Evolutionary conservation across 495 filamentous ascomycete species (phyloP), one percentile per base, ranked within the genome.

Genomic region (Tirmania nivea): DNA sequence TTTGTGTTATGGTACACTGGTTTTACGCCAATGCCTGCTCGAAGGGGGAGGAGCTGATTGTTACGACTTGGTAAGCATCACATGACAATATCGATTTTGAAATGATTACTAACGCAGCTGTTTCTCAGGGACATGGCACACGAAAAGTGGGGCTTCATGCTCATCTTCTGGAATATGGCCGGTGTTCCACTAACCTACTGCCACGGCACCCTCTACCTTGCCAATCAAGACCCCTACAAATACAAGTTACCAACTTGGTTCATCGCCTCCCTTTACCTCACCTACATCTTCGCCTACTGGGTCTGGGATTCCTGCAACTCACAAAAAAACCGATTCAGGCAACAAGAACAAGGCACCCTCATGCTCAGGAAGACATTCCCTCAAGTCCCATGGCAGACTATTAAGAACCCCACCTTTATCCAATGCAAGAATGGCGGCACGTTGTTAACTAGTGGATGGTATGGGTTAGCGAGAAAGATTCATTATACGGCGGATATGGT

Each of bases 101-200:
- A 3, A 7, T 31, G 25, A 31, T 31, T 7, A 31, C 25, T 31
- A 31, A 31, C 25, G 25, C 7, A 31, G 25, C 25, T 7, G 25
- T 31, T 31, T 31, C 25, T 31, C 3, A 45, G 39, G 39, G 90
- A 97, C 67, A 95, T 97, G 85, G 94, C 93, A 74, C 88, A 89
- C 65, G 90, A 97, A 73, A 97, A 97, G 73, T 94, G 87, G 85
- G 90, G 90, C 60, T 97, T 96, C 72, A 94, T 97, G 89, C 75
- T 97, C 53, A 94, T 94, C 68, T 97, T 97, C 77, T 97, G 90
- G 90, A 97, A 97, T 69, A 71, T 97, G 65, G 86, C 87, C 53
- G 90, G 90, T 57, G 90, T 97, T 16, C 90, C 90, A 12, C 72
- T 96, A 48, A 86, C 78, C 55, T 97, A 97, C 75, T 96, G 90